These are phyloP conservation scores for Amanita exitialis DNA, from an alignment of 768 basidiomycete species.

Conservation along the genomic window DNA sequence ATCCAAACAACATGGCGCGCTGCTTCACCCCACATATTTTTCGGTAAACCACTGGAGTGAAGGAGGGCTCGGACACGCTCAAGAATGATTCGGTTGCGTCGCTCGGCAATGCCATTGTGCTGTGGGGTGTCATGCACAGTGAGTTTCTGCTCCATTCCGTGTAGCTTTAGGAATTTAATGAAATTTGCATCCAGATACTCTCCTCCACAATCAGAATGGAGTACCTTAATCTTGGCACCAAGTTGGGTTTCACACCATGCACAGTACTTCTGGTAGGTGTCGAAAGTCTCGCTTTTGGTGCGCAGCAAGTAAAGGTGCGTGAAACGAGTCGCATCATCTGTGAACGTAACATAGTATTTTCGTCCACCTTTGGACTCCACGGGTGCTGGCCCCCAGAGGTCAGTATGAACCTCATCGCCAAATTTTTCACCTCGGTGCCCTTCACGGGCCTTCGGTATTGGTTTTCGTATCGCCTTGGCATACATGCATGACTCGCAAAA, in stretches of 20 bases:
- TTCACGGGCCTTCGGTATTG: constrained; percentile 9
- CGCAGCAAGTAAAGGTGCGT: constrained; percentile 13
- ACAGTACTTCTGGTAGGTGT: constrained; percentile 17
- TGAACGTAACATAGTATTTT: constrained; percentile 21
- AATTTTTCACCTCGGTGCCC: constrained; percentile 4
- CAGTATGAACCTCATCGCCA: too few relatives aligned
- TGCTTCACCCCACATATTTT: constrained; percentile 27
- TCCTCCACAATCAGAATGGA: constrained; percentile 26
- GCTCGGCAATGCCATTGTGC: constrained; percentile 29
- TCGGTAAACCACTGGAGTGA: constrained; percentile 18
- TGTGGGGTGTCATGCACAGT: constrained; percentile 24
- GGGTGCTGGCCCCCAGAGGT: constrained; percentile 29
- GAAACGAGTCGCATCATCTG: constrained; percentile 17
- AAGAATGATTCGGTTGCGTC: constrained; percentile 21
- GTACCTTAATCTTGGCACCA: constrained; percentile 13
- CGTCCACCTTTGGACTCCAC: constrained; percentile 10
- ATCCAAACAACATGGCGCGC: constrained; percentile 18
- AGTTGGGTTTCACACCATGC: constrained; percentile 20
- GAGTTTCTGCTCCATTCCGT: constrained; percentile 8
- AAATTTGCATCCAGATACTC: constrained; percentile 25
- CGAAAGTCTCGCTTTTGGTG: constrained; percentile 10
- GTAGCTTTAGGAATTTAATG: constrained; percentile 14
- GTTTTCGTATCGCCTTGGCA: constrained; percentile 17
- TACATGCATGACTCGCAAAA: constrained; percentile 22
- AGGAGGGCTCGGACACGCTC: constrained; percentile 23